Conservation (phyloP, 208 protist genomes). For the Trichomonas tenax region DNA sequence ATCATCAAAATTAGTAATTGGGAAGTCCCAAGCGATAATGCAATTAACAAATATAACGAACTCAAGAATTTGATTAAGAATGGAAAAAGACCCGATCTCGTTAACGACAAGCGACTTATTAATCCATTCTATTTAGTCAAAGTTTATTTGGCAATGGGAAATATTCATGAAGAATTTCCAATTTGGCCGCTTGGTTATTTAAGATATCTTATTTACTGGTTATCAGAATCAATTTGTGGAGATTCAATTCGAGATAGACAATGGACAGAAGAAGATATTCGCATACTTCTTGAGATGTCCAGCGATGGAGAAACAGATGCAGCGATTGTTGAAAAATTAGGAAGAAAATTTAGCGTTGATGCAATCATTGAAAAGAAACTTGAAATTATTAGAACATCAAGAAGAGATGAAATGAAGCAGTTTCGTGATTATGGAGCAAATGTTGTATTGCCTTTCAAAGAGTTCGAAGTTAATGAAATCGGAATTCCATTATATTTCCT, state of each 20-base stretch:
- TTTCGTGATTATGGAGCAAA: not conserved
- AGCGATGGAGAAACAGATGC: not conserved
- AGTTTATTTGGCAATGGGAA: not conserved
- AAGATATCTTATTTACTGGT: not conserved
- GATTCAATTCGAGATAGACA: not conserved
- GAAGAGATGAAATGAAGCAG: not conserved
- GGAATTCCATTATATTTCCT: not conserved
- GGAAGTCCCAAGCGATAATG: not conserved
- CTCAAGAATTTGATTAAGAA: not conserved
- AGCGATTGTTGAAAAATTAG: not conserved
- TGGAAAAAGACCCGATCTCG: not conserved
- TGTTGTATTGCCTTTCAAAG: not conserved
- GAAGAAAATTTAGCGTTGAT: not conserved
- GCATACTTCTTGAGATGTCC: not conserved
- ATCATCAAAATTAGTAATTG: not conserved
- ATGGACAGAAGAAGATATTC: not conserved
- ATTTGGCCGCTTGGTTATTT: not conserved
- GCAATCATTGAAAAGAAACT: not conserved
- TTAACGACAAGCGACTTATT: not conserved
- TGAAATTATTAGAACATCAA: not conserved
- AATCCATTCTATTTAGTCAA: not conserved
- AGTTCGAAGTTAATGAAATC: not conserved
- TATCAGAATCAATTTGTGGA: not conserved
- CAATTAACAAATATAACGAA: not conserved
- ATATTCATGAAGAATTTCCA: not conserved